A percentile compares a stretch with the other conserved stretches of the same genome.
Conservation (phyloP, 2,329 filamentous ascomycete species). For the Aotearoamyces nothofagi region DNA sequence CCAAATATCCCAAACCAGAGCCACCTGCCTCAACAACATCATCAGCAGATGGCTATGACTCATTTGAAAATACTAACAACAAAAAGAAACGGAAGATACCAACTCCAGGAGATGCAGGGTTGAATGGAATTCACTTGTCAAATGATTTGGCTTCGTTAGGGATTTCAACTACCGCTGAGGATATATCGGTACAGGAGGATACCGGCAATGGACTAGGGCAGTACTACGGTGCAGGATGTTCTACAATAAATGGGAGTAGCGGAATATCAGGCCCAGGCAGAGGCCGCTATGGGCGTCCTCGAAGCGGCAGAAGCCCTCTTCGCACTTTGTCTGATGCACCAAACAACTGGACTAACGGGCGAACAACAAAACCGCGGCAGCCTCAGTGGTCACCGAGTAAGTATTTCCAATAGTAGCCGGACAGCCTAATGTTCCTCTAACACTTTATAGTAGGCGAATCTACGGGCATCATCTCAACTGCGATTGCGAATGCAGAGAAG, state of each 20-base stretch:
- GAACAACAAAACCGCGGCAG: slow-evolving; percentile 17
- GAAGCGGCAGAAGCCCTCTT: slow-evolving; percentile 46
- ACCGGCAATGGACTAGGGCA: slow-evolving; percentile 25
- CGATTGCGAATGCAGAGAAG: slow-evolving; percentile 78
- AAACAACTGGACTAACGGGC: slow-evolving; percentile 19
- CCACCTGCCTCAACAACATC: slow-evolving; percentile 54
- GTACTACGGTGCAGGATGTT: slow-evolving; percentile 39
- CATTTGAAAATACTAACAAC: slow-evolving; percentile 96
- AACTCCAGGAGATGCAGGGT: slow-evolving; percentile 56
- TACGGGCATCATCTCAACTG: slow-evolving; percentile 74
- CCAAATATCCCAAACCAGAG: slow-evolving; percentile 31
- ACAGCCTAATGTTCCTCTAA: background rate
- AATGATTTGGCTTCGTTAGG: slow-evolving; percentile 51
- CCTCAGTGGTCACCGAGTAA: slow-evolving; percentile 18
- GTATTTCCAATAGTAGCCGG: slow-evolving; percentile 10
- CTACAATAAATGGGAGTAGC: slow-evolving; percentile 32
- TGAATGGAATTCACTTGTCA: slow-evolving; percentile 29
- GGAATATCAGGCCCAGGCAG: slow-evolving; percentile 76
- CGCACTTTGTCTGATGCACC: slow-evolving; percentile 40
- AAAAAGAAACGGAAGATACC: slow-evolving; percentile 99
- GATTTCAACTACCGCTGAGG: slow-evolving; percentile 30
- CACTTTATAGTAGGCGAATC: slow-evolving; percentile 33
- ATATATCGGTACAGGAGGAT: slow-evolving; percentile 28
- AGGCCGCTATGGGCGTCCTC: slow-evolving; percentile 61
- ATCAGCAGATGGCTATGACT: slow-evolving; percentile 80